Conservation (phyloP, 495 filamentous ascomycete species). For the Neurospora sp. region DNA sequence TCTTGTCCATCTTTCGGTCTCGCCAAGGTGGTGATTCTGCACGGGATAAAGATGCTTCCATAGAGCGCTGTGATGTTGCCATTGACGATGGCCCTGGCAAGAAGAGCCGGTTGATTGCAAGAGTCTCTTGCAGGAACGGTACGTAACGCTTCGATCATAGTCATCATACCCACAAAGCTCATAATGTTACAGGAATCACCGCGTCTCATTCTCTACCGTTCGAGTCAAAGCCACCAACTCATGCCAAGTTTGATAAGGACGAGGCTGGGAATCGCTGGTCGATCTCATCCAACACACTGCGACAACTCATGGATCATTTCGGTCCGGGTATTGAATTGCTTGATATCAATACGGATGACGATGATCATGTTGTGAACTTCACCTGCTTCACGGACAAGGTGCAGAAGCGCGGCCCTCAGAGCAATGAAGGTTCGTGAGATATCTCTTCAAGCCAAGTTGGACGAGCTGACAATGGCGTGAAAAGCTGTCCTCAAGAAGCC, state of each 20-base stretch:
- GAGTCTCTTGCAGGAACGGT: slow-evolving; percentile 82
- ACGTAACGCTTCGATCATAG: slow-evolving; percentile 4
- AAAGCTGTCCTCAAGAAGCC: slow-evolving; percentile 86
- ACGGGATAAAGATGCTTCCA: slow-evolving; percentile 50
- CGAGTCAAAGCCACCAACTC: slow-evolving; percentile 68
- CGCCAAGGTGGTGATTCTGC: slow-evolving; percentile 26
- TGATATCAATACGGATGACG: slow-evolving; percentile 66
- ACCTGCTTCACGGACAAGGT: slow-evolving; percentile 95
- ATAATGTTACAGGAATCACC: slow-evolving; percentile 52
- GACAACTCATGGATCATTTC: slow-evolving; percentile 86
- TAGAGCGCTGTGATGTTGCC: slow-evolving; percentile 80
- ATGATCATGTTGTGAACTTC: slow-evolving; percentile 49
- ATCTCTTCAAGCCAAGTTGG: not conserved
- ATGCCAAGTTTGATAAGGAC: slow-evolving; percentile 73
- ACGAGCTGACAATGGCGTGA: slow-evolving; percentile 1
- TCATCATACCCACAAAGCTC: not conserved
- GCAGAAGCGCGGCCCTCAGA: slow-evolving; percentile 41
- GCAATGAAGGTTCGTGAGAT: slow-evolving; percentile 56
- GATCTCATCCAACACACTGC: slow-evolving; percentile 62
- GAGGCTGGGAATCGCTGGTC: slow-evolving; percentile 66
- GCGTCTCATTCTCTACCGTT: slow-evolving; percentile 90
- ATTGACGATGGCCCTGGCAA: slow-evolving; percentile 64
- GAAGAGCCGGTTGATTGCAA: slow-evolving; percentile 72
- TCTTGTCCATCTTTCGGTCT: slow-evolving; percentile 35
- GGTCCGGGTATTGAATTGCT: slow-evolving; percentile 83